Conservation (phyloP, 805 yeast species). For the Cyberlindnera xylosilytica region DNA sequence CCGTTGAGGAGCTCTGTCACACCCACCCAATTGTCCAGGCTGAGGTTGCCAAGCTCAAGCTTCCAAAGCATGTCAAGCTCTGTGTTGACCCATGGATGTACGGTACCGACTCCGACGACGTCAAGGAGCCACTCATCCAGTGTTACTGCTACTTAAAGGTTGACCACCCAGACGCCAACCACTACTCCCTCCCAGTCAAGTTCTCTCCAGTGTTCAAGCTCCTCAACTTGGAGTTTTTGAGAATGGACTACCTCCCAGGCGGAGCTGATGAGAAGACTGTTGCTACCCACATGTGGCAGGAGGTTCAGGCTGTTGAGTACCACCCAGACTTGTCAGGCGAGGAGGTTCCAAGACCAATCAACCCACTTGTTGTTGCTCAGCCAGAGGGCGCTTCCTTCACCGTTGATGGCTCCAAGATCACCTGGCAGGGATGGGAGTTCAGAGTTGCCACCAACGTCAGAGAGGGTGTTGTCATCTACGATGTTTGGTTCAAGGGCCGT, state of each 20-base stretch:
- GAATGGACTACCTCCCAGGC: slow-evolving; percentile 72
- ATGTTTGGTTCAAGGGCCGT: slow-evolving; percentile 72
- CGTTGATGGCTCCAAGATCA: slow-evolving; percentile 54
- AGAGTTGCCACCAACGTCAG: slow-evolving; percentile 66
- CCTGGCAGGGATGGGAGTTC: slow-evolving; percentile 86
- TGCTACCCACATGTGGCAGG: slow-evolving; percentile 57
- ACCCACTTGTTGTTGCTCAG: slow-evolving; percentile 67
- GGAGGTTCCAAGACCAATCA: slow-evolving; percentile 47
- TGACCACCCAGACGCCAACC: slow-evolving; percentile 68
- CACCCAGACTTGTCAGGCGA: slow-evolving; percentile 68
- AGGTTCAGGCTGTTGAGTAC: slow-evolving; percentile 63
- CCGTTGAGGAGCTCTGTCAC: slow-evolving; percentile 48
- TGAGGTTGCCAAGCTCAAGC: slow-evolving; percentile 63
- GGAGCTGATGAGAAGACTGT: slow-evolving; percentile 60
- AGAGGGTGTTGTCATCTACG: slow-evolving; percentile 77
- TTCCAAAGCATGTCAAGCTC: slow-evolving; percentile 51
- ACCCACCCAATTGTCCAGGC: slow-evolving; percentile 57
- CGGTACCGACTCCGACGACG: slow-evolving; percentile 62
- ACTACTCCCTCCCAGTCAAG: slow-evolving; percentile 69
- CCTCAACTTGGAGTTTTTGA: slow-evolving; percentile 53
- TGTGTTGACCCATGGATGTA: slow-evolving; percentile 84
- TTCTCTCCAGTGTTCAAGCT: slow-evolving; percentile 73
- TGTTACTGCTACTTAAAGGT: slow-evolving; percentile 74
- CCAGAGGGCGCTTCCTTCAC: slow-evolving; percentile 80
- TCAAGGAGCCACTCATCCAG: slow-evolving; percentile 58